Base-by-base conservation (phyloP, 2,329 filamentous ascomycete genomes). In the Coniochaeta sp. region DNA sequence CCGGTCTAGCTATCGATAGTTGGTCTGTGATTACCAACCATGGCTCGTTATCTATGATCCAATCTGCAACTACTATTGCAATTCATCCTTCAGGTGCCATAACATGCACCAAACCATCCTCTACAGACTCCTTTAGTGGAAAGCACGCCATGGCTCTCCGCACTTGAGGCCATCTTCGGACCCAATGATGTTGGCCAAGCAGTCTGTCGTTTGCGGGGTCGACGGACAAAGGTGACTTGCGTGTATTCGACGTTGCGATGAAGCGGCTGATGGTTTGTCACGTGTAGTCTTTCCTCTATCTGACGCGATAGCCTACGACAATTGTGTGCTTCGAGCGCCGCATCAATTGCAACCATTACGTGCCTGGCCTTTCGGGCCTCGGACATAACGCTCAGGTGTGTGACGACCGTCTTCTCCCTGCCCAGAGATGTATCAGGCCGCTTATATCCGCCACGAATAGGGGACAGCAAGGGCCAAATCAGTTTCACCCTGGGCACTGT, bases 61-160 rank as follows among this genome's bases (percentile, higher is more conserved):
- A 49, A 57, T 57, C 32, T 49, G 48, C 50, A 46, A n/a, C 20
- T 5, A 18, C 16, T 33, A 57, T 57, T 50, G 52, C 55, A 53
- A 55, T 38, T 40, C 32, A 32, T 50, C 47, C 28, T 32, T 48
- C 45, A n/a, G 4, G 26, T 12, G 27, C 45, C 8, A 6, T 9
- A 24, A 14, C 38, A 14, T 24, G 38, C 38, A 7, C 20, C 20
- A 26, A 6, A 18, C 3, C 14, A 22, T 42, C 38, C 18, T 22
- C 38, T 42, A 26, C n/a, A 22, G 38, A 26, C 38, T 10, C 14
- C 38, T 38, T n/a, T 38, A 42, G 38, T 42, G 38, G 27, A 26
- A 48, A 48, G 45, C 45, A 48, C 45, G 45, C 45, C 28, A 48
- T 48, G 18, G 2, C 45, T 16, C 45, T 48, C 45, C 26, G 27